phyloP scores from a whole-genome alignment of 192 early-diverging fungal genomes.

The Funneliformis geosporum region DNA sequence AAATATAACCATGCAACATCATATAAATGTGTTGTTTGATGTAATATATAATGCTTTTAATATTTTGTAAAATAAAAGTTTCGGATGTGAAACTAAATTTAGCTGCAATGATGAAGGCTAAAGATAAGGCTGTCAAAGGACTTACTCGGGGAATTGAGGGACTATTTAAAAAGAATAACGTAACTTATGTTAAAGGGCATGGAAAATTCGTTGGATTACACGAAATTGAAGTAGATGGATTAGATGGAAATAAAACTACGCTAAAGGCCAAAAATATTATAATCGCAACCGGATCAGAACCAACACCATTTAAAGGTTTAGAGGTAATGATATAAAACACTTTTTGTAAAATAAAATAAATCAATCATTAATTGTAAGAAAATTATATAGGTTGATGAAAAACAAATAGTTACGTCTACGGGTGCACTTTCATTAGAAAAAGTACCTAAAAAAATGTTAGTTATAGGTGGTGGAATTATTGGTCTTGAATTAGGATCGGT shows the following conservation, averaged over 20 bases:
- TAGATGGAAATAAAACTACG: slow-evolving; percentile 71
- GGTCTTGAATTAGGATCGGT: slow-evolving; percentile 98
- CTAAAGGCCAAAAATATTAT: slow-evolving; percentile 95
- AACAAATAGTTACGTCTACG: slow-evolving; percentile 96
- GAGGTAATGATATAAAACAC: slow-evolving; percentile 42
- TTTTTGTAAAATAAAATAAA: neutral
- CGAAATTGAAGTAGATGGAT: slow-evolving; percentile 79
- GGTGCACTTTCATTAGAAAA: slow-evolving; percentile 92
- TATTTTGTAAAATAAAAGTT: slow-evolving; percentile 47
- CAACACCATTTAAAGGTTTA: slow-evolving; percentile 90
- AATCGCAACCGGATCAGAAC: slow-evolving; percentile 97
- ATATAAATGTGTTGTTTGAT: neutral
- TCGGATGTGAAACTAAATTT: slow-evolving; percentile 84
- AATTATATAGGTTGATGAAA: slow-evolving; percentile 77
- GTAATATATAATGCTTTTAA: neutral
- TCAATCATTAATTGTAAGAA: slow-evolving; percentile 12
- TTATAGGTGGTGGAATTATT: slow-evolving; percentile 99
- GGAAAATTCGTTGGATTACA: slow-evolving; percentile 78
- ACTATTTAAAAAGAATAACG: slow-evolving; percentile 98
- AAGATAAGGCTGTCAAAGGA: slow-evolving; percentile 83
- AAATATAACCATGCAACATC: neutral
- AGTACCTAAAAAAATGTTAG: slow-evolving; percentile 97
- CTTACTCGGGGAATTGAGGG: slow-evolving; percentile 92
- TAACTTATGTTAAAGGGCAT: slow-evolving; percentile 92
- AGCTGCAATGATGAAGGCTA: slow-evolving; percentile 83